Percentiles rank a stretch among this genome's conserved stretches.
phyloP scores from a whole-genome alignment of 2,329 filamentous ascomycete species.

The Beauveria brongniartii region DNA sequence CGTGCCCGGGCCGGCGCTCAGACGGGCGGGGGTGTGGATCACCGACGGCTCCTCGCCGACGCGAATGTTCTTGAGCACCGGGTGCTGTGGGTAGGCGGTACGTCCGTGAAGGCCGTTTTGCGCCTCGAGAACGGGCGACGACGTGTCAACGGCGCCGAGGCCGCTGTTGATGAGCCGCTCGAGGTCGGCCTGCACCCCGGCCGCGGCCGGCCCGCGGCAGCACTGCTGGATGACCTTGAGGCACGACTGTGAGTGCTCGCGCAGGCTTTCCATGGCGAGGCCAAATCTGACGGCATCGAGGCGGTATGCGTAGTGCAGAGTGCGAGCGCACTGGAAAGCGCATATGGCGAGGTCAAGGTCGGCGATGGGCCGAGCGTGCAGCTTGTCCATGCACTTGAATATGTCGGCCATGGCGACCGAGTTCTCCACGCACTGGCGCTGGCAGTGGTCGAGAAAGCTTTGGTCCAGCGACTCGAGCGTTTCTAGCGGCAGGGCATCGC shows the following conservation, averaged over 20 bases:
- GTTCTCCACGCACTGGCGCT: slow-evolving; percentile 44
- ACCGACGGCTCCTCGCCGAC: slow-evolving; percentile 13
- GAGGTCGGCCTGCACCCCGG: slow-evolving; percentile 38
- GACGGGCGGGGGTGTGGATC: slow-evolving; percentile 5
- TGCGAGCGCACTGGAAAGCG: slow-evolving; percentile 46
- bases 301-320: slow-evolving; percentile 44
- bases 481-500: slow-evolving; percentile 39
- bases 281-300: slow-evolving; percentile 34
- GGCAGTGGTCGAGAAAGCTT: slow-evolving; percentile 41
- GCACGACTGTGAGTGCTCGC: slow-evolving; percentile 43
- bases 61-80: slow-evolving; percentile 9
- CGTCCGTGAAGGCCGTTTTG: slow-evolving; percentile 8
- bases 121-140: slow-evolving; percentile 8
- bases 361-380: slow-evolving; percentile 44
- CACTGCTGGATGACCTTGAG: slow-evolving; percentile 43
- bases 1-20: background rate
- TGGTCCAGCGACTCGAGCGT: slow-evolving; percentile 39
- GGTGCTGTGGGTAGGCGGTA: slow-evolving; percentile 8
- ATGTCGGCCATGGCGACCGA: slow-evolving; percentile 48
- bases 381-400: slow-evolving; percentile 42
- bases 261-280: slow-evolving; percentile 36
- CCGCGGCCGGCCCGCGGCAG: slow-evolving; percentile 42
- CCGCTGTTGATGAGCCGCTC: slow-evolving; percentile 43
- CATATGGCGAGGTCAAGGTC: slow-evolving; percentile 49
- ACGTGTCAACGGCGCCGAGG: slow-evolving; percentile 19